A percentile compares a stretch with the other conserved stretches of the same genome.
phyloP scores from a whole-genome alignment of 2,329 filamentous ascomycete genomes.

The Xylariomycetidae sp. region DNA sequence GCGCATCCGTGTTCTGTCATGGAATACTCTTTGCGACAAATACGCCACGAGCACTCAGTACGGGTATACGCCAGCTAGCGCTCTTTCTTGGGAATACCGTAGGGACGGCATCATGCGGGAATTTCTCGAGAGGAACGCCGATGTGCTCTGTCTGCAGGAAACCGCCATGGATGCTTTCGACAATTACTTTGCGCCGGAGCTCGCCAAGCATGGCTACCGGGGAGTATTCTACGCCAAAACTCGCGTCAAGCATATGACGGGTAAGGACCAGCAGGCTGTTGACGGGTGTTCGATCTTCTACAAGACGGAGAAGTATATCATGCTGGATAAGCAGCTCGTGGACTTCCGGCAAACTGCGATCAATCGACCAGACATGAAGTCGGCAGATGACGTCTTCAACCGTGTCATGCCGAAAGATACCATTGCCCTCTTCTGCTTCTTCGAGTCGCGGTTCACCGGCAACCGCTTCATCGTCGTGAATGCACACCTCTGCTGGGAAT shows the following conservation, averaged over 20 bases:
- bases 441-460: constrained; percentile 89
- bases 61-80: constrained; percentile 80
- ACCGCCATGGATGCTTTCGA: constrained; percentile 89
- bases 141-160: constrained; percentile 91
- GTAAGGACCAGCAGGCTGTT: constrained; percentile 81
- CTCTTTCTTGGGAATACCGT: constrained; percentile 82
- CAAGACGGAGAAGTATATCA: constrained; percentile 88
- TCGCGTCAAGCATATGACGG: constrained; percentile 83
- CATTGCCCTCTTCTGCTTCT: constrained; percentile 84
- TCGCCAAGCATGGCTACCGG: constrained; percentile 85
- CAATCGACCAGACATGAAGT: constrained; percentile 93
- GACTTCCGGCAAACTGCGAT: constrained; percentile 91
- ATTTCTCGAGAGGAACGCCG: constrained; percentile 70
- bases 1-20: constrained; percentile 79
- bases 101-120: constrained; percentile 78
- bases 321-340: constrained; percentile 90
- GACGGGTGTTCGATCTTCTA: constrained; percentile 97
- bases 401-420: constrained; percentile 98
- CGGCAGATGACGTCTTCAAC: constrained; percentile 96
- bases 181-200: constrained; percentile 79
- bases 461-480: constrained; percentile 89
- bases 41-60: constrained; percentile 82
- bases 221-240: constrained; percentile 90
- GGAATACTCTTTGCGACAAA: constrained; percentile 94
- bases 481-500: constrained; percentile 93